phyloP scores from a whole-genome alignment of 192 early-diverging fungal species.

The Chytriomyces confervae region DNA sequence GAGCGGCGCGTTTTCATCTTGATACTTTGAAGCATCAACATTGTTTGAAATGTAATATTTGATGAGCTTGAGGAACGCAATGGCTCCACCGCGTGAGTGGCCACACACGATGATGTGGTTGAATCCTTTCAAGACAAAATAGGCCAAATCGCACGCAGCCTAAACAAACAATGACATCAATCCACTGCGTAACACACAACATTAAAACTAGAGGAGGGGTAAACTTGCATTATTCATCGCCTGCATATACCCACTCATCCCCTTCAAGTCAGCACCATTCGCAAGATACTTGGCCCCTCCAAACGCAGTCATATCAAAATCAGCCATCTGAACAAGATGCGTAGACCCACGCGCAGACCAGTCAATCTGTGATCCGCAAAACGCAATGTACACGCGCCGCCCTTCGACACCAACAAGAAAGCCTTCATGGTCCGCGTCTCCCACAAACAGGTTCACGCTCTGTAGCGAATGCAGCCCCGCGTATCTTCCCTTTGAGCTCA shows the following conservation, averaged over 20 bases:
- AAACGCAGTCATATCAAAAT: not conserved
- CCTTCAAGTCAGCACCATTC: not conserved
- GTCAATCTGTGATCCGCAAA: not conserved
- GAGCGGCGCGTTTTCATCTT: not conserved
- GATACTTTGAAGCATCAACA: not conserved
- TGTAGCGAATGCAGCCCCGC: not conserved
- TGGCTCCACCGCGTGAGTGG: slow-evolving; percentile 37
- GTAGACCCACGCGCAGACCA: not conserved
- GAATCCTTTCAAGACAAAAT: slow-evolving; percentile 8
- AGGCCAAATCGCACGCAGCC: not conserved
- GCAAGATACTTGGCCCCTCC: not conserved
- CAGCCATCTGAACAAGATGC: not conserved
- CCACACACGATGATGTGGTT: slow-evolving; percentile 34
- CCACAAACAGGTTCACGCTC: not conserved
- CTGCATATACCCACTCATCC: not conserved
- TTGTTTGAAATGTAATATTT: not conserved
- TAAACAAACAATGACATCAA: not conserved
- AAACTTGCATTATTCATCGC: not conserved
- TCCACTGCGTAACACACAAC: not conserved
- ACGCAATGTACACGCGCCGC: not conserved
- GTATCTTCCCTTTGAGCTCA: not conserved
- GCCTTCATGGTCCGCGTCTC: not conserved
- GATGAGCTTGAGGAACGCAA: slow-evolving; percentile 14
- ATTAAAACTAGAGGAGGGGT: not conserved
- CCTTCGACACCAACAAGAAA: not conserved